These are phyloP conservation scores for Mycena citricolor DNA, from an alignment of 1,284 basidiomycete species.

Conservation along the genomic window DNA sequence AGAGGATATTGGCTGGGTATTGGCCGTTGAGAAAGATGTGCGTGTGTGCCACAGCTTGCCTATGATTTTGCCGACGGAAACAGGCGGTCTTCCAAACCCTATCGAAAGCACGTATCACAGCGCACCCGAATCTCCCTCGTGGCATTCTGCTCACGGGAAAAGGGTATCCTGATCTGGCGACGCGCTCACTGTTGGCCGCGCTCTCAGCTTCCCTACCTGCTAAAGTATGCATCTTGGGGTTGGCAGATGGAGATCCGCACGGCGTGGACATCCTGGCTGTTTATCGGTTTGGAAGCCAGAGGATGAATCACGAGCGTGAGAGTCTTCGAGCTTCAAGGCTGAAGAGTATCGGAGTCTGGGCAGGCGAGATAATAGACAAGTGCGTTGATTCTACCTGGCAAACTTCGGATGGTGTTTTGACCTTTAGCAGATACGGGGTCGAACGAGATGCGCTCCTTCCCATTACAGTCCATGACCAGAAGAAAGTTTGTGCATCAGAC, in stretches of 20 bases:
- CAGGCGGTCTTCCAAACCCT: constrained; percentile 90
- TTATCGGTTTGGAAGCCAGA: constrained; percentile 72
- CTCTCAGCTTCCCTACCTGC: constrained; percentile 65
- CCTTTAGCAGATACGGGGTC: constrained; percentile 52
- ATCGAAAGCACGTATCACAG: constrained; percentile 54
- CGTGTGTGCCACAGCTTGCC: constrained; percentile 16
- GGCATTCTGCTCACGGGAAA: constrained; percentile 58
- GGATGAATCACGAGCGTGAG: constrained; percentile 62
- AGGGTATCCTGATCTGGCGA: constrained; percentile 90
- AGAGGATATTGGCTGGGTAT: constrained; percentile 66
- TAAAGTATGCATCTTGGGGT: constrained; percentile 65
- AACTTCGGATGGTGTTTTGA: not conserved
- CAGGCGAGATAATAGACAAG: constrained; percentile 64
- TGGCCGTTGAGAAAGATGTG: constrained; percentile 92
- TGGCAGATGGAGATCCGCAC: constrained; percentile 91
- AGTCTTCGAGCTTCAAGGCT: constrained; percentile 66
- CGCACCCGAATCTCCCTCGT: constrained; percentile 31
- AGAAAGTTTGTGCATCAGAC: constrained; percentile 50
- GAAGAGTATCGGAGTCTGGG: constrained; percentile 78
- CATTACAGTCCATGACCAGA: constrained; percentile 70
- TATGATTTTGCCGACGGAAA: constrained; percentile 8
- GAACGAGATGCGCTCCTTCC: constrained; percentile 63
- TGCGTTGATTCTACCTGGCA: constrained; percentile 31
- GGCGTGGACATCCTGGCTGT: constrained; percentile 87
- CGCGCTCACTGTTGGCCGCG: constrained; percentile 75